Evolutionary conservation across 2,329 filamentous ascomycete genomes (phyloP), one percentile per base, ranked within the genome.

Genomic region (Claviceps capensis): DNA sequence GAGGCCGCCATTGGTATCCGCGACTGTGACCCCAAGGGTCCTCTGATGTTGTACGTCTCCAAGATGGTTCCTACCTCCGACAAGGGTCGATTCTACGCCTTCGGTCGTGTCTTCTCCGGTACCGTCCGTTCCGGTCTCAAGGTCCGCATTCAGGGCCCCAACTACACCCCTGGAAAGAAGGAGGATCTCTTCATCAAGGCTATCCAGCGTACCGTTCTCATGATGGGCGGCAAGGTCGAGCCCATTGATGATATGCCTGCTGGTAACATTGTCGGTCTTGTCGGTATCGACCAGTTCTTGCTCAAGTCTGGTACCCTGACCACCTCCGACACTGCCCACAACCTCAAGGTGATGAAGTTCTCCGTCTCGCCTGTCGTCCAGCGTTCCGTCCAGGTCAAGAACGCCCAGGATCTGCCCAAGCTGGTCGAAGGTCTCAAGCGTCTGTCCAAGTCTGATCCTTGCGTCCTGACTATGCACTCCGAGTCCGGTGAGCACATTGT

Each of bases 291-390:
- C 73, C 93, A 98, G 83, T 98, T 97, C 88, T 81, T 98, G 81
- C 89, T 98, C 80, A 98, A 98, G 86, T 97, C 93, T 72, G 93
- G 93, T 86, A 98, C 93, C 67, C 86, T 98, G 66, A 95, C 90
- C 75, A 97, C 91, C 71, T 84, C 81, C 70, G 93, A 98, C 63
- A 94, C 88, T 61, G 91, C 93, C 71, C 93, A 98, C 86, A 98
- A 98, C 85, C 78, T 98, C 68, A 97, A 97, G 86, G 93, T 98
- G 77, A 98, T 98, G 93, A 97, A 96, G 82, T 98, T 98, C 86
- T 98, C 93, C 69, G 93, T 98, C 72, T 97, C 93, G 56, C 93
- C 93, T 66, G 93, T 98, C 76, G 93, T 98, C 62, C 91, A 86
- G 77, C 91, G 91, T 64, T 95, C 93, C 73, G 93, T 98, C 67